These are phyloP conservation scores for Beauveria medogensis DNA, from an alignment of 2,329 filamentous ascomycete genomes.

Conservation along the genomic window DNA sequence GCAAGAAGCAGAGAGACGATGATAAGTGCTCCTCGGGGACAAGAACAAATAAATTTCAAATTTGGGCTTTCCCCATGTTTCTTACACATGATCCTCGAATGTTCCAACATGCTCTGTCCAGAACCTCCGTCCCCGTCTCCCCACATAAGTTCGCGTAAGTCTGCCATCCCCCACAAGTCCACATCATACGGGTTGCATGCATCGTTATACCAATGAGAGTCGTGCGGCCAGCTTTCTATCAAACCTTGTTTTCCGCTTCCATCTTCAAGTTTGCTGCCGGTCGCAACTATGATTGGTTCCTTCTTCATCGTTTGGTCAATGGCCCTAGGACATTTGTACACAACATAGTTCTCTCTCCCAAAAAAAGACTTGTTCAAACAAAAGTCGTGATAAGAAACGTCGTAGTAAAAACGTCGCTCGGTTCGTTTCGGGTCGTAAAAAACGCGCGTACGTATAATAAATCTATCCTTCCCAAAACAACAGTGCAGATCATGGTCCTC, in stretches of 20 bases:
- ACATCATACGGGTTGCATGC: not conserved
- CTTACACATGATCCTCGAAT: not conserved
- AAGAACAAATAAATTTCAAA: not conserved
- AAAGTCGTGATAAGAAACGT: not conserved
- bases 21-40: not conserved
- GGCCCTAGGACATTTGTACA: not conserved
- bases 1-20: not conserved
- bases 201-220: constrained; percentile 1
- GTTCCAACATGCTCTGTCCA: not conserved
- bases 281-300: not conserved
- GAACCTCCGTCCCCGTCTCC: not conserved
- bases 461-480: not conserved
- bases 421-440: constrained; percentile 7
- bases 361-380: not conserved
- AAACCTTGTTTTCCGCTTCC: not conserved
- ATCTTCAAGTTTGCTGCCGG: not conserved
- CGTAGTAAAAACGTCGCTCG: not conserved
- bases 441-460: constrained; percentile 6
- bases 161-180: not conserved
- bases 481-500: constrained; percentile 18
- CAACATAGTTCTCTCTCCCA: not conserved
- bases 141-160: not conserved
- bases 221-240: not conserved
- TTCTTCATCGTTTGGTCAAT: not conserved
- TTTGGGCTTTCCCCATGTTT: not conserved